Percentiles rank a stretch among this genome's conserved stretches.
Conservation (phyloP, 495 filamentous ascomycete species). For the Penicillium flavigenum region DNA sequence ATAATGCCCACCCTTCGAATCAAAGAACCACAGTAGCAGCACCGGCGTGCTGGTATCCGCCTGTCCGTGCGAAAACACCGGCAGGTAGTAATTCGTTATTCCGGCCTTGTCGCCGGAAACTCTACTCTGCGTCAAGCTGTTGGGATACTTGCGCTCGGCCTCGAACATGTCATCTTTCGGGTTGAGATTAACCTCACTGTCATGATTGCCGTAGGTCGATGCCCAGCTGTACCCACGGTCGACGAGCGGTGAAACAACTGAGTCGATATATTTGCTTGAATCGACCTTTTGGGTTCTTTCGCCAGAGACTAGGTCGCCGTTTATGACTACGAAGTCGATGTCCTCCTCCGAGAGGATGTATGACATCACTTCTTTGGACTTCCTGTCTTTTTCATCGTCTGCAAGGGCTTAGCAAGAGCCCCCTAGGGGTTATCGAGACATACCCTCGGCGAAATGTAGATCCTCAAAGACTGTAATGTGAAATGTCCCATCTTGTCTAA, state of each 20-base stretch:
- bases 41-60: slow-evolving; percentile 31
- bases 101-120: slow-evolving; percentile 49
- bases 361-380: slow-evolving; percentile 59
- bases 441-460: slow-evolving; percentile 68
- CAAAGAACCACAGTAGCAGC: slow-evolving; percentile 75
- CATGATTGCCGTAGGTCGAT: slow-evolving; percentile 74
- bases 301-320: slow-evolving; percentile 73
- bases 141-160: slow-evolving; percentile 52
- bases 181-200: slow-evolving; percentile 60
- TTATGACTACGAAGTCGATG: slow-evolving; percentile 63
- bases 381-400: slow-evolving; percentile 45
- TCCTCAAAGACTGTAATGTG: slow-evolving; percentile 64
- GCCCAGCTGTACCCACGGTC: slow-evolving; percentile 58
- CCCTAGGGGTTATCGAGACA: slow-evolving; percentile 2
- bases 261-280: slow-evolving; percentile 57
- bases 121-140: slow-evolving; percentile 53
- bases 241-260: slow-evolving; percentile 59
- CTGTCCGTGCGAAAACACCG: slow-evolving; percentile 38
- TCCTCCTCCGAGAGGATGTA: slow-evolving; percentile 57
- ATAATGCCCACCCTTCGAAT: slow-evolving; percentile 60
- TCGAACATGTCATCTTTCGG: slow-evolving; percentile 48
- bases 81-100: slow-evolving; percentile 70
- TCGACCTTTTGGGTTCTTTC: slow-evolving; percentile 61
- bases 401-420: not conserved
- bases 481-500: slow-evolving; percentile 40